phyloP scores from a whole-genome alignment of 1,284 basidiomycete species.

The Trichosporon sp. region DNA sequence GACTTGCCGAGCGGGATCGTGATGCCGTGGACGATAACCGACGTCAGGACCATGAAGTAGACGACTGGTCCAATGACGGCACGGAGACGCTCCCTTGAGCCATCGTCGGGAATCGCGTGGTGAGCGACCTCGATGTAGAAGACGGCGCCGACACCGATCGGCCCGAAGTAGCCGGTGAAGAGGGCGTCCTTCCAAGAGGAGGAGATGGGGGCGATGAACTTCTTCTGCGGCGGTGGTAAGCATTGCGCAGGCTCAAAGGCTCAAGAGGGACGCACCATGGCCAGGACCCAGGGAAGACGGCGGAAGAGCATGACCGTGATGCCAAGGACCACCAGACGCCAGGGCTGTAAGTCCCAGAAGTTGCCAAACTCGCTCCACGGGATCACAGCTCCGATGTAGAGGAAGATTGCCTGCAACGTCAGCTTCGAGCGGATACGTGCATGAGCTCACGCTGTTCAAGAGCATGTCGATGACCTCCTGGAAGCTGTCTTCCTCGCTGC shows the following conservation, averaged over 20 bases:
- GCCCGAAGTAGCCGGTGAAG: slow-evolving; percentile 48
- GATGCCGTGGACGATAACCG: slow-evolving; percentile 51
- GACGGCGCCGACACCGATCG: slow-evolving; percentile 49
- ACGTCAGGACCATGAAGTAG: slow-evolving; percentile 52
- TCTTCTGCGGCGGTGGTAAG: slow-evolving; percentile 18
- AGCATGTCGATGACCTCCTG: slow-evolving; percentile 56
- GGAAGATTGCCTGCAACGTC: slow-evolving; percentile 53
- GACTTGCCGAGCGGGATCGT: slow-evolving; percentile 44
- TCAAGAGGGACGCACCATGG: slow-evolving; percentile 49
- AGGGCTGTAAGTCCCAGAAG: slow-evolving; percentile 59
- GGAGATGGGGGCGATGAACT: slow-evolving; percentile 39
- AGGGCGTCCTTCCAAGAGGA: slow-evolving; percentile 37
- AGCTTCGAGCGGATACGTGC: too few species aligned
- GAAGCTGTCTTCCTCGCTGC: slow-evolving; percentile 53
- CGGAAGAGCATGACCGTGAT: slow-evolving; percentile 70
- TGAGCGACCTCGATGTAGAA: slow-evolving; percentile 54
- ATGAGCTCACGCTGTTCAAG: slow-evolving; percentile 44
- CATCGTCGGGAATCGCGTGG: slow-evolving; percentile 48
- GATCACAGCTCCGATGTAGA: slow-evolving; percentile 88
- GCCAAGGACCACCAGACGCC: slow-evolving; percentile 75
- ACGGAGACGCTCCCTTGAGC: slow-evolving; percentile 42
- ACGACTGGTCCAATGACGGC: slow-evolving; percentile 51
- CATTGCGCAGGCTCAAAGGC: neutral
- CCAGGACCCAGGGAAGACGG: slow-evolving; percentile 70
- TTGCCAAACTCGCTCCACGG: slow-evolving; percentile 55